Conservation (phyloP, 2,329 filamentous ascomycete genomes). For the Teratosphaeria destructans region DNA sequence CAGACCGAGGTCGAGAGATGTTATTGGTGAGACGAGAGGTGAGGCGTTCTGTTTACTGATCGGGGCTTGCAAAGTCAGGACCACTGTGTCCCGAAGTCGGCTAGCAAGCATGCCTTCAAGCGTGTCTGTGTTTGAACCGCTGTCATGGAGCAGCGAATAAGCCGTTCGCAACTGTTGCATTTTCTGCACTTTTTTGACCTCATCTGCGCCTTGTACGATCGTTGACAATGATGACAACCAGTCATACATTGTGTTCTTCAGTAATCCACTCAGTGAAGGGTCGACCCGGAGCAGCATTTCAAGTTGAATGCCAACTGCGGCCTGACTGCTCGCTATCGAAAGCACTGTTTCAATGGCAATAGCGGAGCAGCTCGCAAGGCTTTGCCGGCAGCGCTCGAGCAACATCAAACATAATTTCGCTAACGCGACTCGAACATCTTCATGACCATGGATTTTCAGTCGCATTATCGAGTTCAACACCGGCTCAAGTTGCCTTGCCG, state of each 20-base stretch:
- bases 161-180: conserved; percentile 69
- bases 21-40: conserved; percentile 8
- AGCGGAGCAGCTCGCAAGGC: conserved; percentile 56
- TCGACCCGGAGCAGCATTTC: conserved; percentile 54
- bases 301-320: not conserved
- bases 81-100: conserved; percentile 65
- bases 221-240: conserved; percentile 76
- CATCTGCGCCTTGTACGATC: conserved; percentile 74
- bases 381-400: conserved; percentile 66
- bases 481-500: conserved; percentile 68
- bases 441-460: conserved; percentile 58
- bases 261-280: conserved; percentile 48
- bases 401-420: conserved; percentile 62
- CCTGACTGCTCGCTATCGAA: not conserved
- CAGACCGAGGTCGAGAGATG: conserved; percentile 13
- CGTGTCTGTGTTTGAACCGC: conserved; percentile 54
- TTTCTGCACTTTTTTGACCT: conserved; percentile 60
- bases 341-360: conserved; percentile 75
- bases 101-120: conserved; percentile 57
- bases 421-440: conserved; percentile 58
- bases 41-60: conserved; percentile 13
- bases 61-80: conserved; percentile 32
- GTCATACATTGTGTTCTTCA: conserved; percentile 63
- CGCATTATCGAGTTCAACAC: conserved; percentile 70
- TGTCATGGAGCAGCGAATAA: conserved; percentile 52